phyloP scores from a whole-genome alignment of 345 rosid genomes.

The Eucalyptus cladocalyx region DNA sequence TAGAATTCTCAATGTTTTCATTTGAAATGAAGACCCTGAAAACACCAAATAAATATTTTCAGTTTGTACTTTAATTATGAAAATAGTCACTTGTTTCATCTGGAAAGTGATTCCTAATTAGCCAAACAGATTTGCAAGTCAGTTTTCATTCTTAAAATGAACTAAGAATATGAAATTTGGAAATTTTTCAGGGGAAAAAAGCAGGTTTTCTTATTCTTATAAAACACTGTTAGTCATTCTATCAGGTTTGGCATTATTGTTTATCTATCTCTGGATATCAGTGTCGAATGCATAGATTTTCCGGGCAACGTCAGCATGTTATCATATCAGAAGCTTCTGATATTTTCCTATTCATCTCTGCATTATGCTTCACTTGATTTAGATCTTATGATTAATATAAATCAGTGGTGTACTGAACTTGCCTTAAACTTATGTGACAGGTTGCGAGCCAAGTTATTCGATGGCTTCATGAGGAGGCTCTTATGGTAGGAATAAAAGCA shows the following conservation, averaged over 20 bases:
- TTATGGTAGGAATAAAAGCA: conserved; percentile 68
- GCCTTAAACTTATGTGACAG: conserved; percentile 11
- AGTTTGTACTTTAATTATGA: neutral
- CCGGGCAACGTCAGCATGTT: neutral
- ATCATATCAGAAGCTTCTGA: neutral
- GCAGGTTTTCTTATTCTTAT: neutral
- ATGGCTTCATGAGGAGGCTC: conserved; percentile 92
- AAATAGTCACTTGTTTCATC: neutral
- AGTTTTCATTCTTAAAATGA: neutral
- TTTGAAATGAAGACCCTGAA: neutral
- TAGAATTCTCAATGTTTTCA: neutral
- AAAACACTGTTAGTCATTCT: neutral
- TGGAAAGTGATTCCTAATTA: neutral
- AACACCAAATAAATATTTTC: neutral
- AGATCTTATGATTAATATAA: neutral
- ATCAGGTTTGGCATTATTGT: neutral
- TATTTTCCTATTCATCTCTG: neutral
- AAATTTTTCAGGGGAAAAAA: neutral
- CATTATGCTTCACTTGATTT: neutral
- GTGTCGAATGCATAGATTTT: neutral
- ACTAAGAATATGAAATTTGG: neutral
- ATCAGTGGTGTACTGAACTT: neutral
- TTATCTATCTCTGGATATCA: neutral
- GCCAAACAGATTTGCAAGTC: neutral
- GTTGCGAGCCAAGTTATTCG: conserved; percentile 92